Percentiles rank a stretch among this genome's conserved stretches.
Evolutionary conservation across 208 protist species (phyloP).

Genomic region (Leishmania braziliensis): DNA sequence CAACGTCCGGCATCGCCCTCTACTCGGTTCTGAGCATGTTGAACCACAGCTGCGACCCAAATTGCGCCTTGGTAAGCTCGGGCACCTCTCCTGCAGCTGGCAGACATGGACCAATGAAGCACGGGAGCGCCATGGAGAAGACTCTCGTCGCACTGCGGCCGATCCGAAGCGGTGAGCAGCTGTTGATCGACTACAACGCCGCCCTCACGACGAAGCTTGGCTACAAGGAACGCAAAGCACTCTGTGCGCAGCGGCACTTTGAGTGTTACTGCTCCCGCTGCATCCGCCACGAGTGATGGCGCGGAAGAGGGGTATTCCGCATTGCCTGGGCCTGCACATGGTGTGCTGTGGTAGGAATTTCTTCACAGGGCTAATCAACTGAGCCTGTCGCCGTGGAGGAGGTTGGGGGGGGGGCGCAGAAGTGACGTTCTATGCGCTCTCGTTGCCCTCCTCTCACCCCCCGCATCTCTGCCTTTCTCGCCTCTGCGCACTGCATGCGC

Average conservation of each 20-base stretch:
- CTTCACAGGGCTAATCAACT: neutral
- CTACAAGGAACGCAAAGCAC: constrained; percentile 75
- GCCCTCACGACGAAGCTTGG: constrained; percentile 59
- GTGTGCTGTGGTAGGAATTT: neutral
- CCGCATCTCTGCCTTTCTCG: neutral
- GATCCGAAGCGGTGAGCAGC: constrained; percentile 83
- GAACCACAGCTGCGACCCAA: constrained; percentile 90
- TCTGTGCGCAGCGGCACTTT: constrained; percentile 87
- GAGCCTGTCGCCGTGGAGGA: neutral
- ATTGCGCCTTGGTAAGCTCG: constrained; percentile 61
- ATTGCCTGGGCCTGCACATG: neutral
- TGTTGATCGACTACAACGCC: constrained; percentile 89
- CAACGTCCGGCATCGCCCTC: constrained; percentile 53
- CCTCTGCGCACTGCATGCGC: neutral
- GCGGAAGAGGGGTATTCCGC: neutral
- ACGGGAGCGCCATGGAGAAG: constrained; percentile 19
- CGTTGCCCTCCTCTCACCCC: too few relatives aligned
- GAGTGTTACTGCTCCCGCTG: constrained; percentile 85
- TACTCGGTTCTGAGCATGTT: constrained; percentile 75
- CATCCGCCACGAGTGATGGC: constrained; percentile 53
- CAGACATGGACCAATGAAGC: neutral
- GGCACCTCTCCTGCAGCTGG: constrained; percentile 6
- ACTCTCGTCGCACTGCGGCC: constrained; percentile 62
- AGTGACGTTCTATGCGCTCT: neutral
- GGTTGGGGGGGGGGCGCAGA: too few relatives aligned